These are phyloP conservation scores for Elsinoe batatas DNA, from an alignment of 2,329 filamentous ascomycete species.

Conservation along the genomic window DNA sequence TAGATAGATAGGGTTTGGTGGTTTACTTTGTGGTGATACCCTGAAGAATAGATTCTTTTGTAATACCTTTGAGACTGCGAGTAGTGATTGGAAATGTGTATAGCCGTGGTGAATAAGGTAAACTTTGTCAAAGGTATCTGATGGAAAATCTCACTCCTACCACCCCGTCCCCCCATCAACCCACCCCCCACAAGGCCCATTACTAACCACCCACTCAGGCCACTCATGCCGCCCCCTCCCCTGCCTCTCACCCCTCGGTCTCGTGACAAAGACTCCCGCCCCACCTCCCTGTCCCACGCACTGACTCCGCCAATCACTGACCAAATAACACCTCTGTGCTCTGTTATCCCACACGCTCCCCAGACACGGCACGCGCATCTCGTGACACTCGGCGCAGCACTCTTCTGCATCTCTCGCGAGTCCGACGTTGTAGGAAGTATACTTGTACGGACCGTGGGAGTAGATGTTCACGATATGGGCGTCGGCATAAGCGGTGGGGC, in stretches of 20 bases:
- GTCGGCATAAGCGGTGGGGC: background rate
- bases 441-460: slow-evolving; percentile 3
- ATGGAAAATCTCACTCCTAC: background rate
- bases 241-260: slow-evolving; percentile 1
- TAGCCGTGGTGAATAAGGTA: no score
- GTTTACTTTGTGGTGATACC: slow-evolving; percentile 2
- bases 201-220: slow-evolving; percentile 11
- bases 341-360: background rate
- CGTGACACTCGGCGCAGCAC: slow-evolving; percentile 15
- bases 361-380: slow-evolving; percentile 4
- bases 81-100: no score
- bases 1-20: background rate
- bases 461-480: slow-evolving; percentile 11
- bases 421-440: slow-evolving; percentile 13
- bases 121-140: no score
- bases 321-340: background rate
- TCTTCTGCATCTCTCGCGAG: slow-evolving; percentile 11
- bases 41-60: background rate
- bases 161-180: slow-evolving; percentile 6
- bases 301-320: background rate
- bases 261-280: background rate
- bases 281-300: slow-evolving; percentile 1
- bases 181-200: slow-evolving; percentile 11
- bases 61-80: background rate
- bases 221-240: background rate